Conservation (phyloP, 23 red algal species). For the Agarophyton chilense region DNA sequence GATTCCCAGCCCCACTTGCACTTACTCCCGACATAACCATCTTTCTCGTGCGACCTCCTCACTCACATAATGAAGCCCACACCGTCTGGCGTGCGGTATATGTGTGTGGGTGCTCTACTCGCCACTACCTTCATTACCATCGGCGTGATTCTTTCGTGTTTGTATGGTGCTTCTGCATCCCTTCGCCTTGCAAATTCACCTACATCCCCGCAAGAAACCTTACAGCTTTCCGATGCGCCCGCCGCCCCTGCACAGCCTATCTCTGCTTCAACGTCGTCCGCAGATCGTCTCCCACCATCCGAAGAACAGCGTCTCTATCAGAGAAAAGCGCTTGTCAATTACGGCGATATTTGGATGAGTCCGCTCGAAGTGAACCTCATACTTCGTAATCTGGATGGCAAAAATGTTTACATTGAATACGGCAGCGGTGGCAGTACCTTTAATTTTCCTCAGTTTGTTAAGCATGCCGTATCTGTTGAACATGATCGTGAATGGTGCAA, state of each 20-base stretch:
- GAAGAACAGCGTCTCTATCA: conserved; percentile 1
- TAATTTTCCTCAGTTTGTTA: conserved; percentile 36
- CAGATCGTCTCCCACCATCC: not conserved
- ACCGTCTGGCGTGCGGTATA: not conserved
- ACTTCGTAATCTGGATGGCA: conserved; percentile 19
- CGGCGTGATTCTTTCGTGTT: not conserved
- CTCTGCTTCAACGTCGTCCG: not conserved
- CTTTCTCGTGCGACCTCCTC: too few species aligned
- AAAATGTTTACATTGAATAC: conserved; percentile 46
- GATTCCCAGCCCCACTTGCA: too few species aligned
- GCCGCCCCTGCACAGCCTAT: not conserved
- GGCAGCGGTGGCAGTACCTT: conserved; percentile 59
- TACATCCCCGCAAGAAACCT: too few species aligned
- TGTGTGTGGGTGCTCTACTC: not conserved
- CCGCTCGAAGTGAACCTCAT: conserved; percentile 34
- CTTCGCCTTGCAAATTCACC: not conserved
- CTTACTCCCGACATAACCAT: too few species aligned
- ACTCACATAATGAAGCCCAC: not conserved
- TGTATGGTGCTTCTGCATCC: not conserved
- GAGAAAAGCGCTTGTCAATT: conserved; percentile 20
- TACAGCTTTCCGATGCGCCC: not conserved
- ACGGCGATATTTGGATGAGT: conserved; percentile 42
- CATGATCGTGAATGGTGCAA: conserved; percentile 49
- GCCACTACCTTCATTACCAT: conserved; percentile 1
- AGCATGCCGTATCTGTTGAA: conserved; percentile 48